These are phyloP conservation scores for Isabelozyma gotoi DNA, from an alignment of 805 yeast species.

Conservation along the genomic window DNA sequence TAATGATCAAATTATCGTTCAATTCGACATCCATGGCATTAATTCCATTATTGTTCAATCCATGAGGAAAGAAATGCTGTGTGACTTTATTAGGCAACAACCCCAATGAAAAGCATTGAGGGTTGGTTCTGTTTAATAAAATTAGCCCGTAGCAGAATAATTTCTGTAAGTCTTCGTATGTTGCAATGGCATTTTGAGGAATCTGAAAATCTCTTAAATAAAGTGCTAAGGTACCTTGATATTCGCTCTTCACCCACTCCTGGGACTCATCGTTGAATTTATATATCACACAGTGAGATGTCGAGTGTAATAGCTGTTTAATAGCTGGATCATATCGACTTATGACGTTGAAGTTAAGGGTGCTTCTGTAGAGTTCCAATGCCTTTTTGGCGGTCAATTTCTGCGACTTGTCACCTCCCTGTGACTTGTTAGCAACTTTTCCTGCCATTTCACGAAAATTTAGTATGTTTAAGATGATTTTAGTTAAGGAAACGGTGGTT, in stretches of 20 bases:
- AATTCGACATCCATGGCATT: slow-evolving; percentile 63
- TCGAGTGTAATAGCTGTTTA: slow-evolving; percentile 62
- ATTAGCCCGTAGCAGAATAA: slow-evolving; percentile 66
- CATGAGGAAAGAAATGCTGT: slow-evolving; percentile 41
- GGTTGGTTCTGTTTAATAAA: slow-evolving; percentile 63
- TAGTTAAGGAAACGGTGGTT: too few relatives aligned
- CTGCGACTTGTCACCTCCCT: background rate
- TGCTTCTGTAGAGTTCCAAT: slow-evolving; percentile 61
- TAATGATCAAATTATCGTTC: slow-evolving; percentile 67
- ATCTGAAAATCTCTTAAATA: slow-evolving; percentile 51
- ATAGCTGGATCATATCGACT: slow-evolving; percentile 74
- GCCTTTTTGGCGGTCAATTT: slow-evolving; percentile 44
- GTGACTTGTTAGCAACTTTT: background rate
- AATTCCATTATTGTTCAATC: slow-evolving; percentile 23
- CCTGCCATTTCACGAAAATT: background rate
- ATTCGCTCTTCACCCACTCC: slow-evolving; percentile 72
- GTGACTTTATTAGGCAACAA: slow-evolving; percentile 56
- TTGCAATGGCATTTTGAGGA: slow-evolving; percentile 14
- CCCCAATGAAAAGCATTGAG: slow-evolving; percentile 73
- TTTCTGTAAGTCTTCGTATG: slow-evolving; percentile 36
- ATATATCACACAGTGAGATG: slow-evolving; percentile 73
- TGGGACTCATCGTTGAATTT: slow-evolving; percentile 54
- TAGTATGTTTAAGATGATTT: too few relatives aligned
- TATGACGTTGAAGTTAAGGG: slow-evolving; percentile 73
- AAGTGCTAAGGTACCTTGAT: slow-evolving; percentile 67